Evolutionary conservation across 2,329 filamentous ascomycete genomes (phyloP).

Genomic region (Cryphonectria carpinicola): DNA sequence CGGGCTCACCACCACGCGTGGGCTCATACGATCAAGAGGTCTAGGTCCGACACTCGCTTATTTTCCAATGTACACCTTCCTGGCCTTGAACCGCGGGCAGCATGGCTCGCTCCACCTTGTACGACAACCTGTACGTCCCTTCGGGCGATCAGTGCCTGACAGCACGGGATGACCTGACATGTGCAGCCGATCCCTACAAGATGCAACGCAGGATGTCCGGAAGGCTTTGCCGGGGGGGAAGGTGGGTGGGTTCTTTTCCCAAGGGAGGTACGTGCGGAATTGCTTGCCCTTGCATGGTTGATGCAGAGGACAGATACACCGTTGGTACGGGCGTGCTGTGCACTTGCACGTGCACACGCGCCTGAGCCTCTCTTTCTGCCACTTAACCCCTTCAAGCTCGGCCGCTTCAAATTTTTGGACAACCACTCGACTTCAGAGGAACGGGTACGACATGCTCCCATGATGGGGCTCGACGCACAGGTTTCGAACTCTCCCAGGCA

Average conservation of each 20-base stretch:
- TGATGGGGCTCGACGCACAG: background rate
- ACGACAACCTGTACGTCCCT: slow-evolving; percentile 16
- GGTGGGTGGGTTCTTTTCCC: background rate
- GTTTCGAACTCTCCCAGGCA: slow-evolving; percentile 4
- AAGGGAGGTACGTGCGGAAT: slow-evolving; percentile 8
- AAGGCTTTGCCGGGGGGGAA: background rate
- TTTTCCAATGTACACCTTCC: slow-evolving; percentile 13
- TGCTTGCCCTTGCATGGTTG: background rate
- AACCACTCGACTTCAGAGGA: background rate
- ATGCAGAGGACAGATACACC: background rate
- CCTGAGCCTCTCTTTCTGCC: background rate
- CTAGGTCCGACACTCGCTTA: slow-evolving; percentile 20
- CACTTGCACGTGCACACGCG: slow-evolving; percentile 6
- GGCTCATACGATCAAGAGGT: slow-evolving; percentile 2
- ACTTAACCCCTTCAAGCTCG: background rate
- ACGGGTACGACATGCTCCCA: background rate
- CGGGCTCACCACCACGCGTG: background rate
- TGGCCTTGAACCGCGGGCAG: slow-evolving; percentile 10
- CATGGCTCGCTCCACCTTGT: slow-evolving; percentile 24
- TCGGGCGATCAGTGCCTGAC: slow-evolving; percentile 10
- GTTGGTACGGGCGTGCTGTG: background rate
- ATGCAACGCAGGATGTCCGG: background rate
- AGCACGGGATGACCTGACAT: slow-evolving; percentile 9
- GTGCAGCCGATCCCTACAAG: background rate
- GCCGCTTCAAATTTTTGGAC: background rate